These are phyloP conservation scores for Triadica sebifera DNA, from an alignment of 345 rosid genomes.

Conservation along the genomic window DNA sequence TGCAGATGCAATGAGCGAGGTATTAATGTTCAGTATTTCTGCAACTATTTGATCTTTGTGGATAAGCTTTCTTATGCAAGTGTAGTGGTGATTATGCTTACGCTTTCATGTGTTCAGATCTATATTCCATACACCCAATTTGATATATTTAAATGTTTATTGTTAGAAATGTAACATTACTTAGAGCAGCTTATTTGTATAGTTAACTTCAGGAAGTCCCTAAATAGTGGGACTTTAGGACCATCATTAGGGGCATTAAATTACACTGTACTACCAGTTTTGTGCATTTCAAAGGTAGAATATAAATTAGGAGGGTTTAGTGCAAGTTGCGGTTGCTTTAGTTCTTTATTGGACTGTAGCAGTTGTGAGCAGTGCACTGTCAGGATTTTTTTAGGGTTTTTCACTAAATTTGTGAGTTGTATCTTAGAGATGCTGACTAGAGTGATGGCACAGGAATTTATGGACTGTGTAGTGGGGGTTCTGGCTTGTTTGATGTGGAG, in stretches of 20 bases:
- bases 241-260: background rate
- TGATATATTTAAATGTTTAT: background rate
- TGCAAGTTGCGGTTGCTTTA: background rate
- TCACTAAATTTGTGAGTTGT: too few relatives aligned
- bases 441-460: background rate
- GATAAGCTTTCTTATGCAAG: background rate
- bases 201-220: background rate
- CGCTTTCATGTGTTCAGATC: background rate
- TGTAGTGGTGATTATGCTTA: background rate
- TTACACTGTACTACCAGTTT: too few relatives aligned
- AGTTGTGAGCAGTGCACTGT: background rate
- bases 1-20: conserved; percentile 99
- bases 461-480: background rate
- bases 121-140: background rate
- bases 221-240: background rate
- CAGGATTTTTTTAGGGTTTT: too few relatives aligned
- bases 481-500: background rate
- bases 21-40: conserved; percentile 22
- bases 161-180: background rate
- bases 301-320: background rate
- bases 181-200: background rate
- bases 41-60: conserved; percentile 4
- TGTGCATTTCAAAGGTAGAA: background rate
- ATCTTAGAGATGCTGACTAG: background rate
- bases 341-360: background rate